A percentile compares a stretch with the other conserved stretches of the same genome.
phyloP scores from a whole-genome alignment of 2,329 filamentous ascomycete species.

The Trichoderma harzianum region DNA sequence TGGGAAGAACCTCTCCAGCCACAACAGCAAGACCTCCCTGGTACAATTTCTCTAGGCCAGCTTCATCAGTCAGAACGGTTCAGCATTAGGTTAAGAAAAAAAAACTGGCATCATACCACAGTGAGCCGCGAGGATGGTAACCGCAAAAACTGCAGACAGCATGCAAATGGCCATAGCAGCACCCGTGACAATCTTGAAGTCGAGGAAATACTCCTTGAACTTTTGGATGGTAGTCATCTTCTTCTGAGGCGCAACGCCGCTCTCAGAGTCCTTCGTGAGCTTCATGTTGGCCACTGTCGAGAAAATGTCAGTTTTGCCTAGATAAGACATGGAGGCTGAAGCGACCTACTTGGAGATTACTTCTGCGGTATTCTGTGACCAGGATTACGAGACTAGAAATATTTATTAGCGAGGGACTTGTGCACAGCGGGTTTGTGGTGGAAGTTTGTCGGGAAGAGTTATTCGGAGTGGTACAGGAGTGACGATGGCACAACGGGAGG shows the following conservation, averaged over 20 bases:
- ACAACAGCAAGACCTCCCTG: background rate
- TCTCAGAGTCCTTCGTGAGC: conserved; percentile 29
- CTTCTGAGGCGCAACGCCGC: conserved; percentile 18
- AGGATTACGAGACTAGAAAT: background rate
- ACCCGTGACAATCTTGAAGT: conserved; percentile 21
- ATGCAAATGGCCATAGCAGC: conserved; percentile 19
- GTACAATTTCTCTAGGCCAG: conserved; percentile 4
- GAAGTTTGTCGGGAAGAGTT: conserved; percentile 4
- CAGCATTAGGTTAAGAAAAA: background rate
- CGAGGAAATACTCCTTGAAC: conserved; percentile 1
- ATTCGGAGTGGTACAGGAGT: conserved; percentile 9
- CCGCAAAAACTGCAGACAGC: conserved; percentile 28
- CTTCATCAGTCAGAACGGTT: background rate
- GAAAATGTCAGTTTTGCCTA: conserved; percentile 19
- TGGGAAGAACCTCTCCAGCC: conserved; percentile 9
- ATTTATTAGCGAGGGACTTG: background rate
- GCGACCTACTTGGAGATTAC: background rate
- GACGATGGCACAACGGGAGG: conserved; percentile 5
- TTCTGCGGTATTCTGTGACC: background rate
- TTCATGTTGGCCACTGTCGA: conserved; percentile 28
- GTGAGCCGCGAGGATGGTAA: conserved; percentile 28
- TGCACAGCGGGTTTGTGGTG: background rate
- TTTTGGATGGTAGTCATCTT: background rate
- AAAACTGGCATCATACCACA: conserved; percentile 24
- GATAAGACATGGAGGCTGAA: background rate